Evolutionary conservation across 164 flowering plant species (phyloP).

Genomic region (Macadamia integrifolia): DNA sequence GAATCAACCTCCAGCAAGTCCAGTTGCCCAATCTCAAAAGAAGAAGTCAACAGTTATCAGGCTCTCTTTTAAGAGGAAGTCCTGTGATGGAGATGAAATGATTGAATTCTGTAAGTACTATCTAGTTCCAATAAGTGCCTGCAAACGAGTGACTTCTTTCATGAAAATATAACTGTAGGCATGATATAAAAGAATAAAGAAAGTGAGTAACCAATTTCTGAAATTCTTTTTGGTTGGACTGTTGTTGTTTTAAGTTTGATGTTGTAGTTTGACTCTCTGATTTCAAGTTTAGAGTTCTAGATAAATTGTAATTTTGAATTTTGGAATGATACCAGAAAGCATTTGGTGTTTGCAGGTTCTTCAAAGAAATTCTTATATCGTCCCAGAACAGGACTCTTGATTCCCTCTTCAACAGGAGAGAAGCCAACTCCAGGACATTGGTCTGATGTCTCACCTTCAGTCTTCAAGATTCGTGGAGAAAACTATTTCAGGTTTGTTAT

Average conservation of each 20-base stretch:
- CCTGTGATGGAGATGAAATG: slow-evolving; percentile 67
- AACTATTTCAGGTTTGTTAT: slow-evolving; percentile 72
- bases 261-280: too few relatives aligned
- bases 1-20: slow-evolving; percentile 26
- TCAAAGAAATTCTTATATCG: slow-evolving; percentile 59
- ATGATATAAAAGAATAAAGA: too few relatives aligned
- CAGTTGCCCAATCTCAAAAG: slow-evolving; percentile 32
- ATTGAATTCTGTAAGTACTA: slow-evolving; percentile 45
- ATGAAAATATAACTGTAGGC: too few relatives aligned
- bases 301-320: too few relatives aligned
- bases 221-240: too few relatives aligned
- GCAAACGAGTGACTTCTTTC: too few relatives aligned
- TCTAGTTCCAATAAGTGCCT: too few relatives aligned
- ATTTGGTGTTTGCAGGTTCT: slow-evolving; percentile 41
- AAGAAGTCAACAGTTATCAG: slow-evolving; percentile 62
- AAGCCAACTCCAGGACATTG: slow-evolving; percentile 65
- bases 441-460: slow-evolving; percentile 76
- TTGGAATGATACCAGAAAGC: too few relatives aligned
- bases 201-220: too few relatives aligned
- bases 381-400: slow-evolving; percentile 67
- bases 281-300: too few relatives aligned
- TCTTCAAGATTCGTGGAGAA: slow-evolving; percentile 78
- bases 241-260: too few relatives aligned
- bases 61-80: slow-evolving; percentile 74
- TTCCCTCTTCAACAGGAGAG: slow-evolving; percentile 56